These are phyloP conservation scores for Lactifluus subvellereus DNA, from an alignment of 768 basidiomycete genomes.

Conservation along the genomic window DNA sequence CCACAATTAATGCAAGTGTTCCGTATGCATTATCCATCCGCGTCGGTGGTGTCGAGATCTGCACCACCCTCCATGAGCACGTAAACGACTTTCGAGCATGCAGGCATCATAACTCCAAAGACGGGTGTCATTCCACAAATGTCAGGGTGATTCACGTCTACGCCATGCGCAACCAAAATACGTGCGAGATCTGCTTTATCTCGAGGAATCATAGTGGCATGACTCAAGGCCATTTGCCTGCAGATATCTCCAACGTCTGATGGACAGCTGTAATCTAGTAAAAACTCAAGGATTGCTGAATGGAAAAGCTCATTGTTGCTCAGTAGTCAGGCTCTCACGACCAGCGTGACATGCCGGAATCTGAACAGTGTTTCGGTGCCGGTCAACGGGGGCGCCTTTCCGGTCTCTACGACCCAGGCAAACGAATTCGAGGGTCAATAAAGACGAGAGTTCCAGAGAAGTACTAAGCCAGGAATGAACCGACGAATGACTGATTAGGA, in stretches of 20 bases:
- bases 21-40: not conserved
- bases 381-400: slow-evolving; percentile 21
- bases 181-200: slow-evolving; percentile 33
- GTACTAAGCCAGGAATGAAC: not conserved
- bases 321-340: slow-evolving; percentile 19
- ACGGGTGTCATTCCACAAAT: slow-evolving; percentile 45
- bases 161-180: slow-evolving; percentile 41
- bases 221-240: slow-evolving; percentile 47
- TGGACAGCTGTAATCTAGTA: not conserved
- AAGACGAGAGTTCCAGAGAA: too few relatives aligned
- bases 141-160: slow-evolving; percentile 45
- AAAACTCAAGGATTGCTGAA: slow-evolving; percentile 36
- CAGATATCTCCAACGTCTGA: slow-evolving; percentile 13
- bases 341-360: slow-evolving; percentile 22
- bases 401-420: slow-evolving; percentile 1
- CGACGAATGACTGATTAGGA: not conserved
- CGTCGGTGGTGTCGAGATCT: slow-evolving; percentile 33
- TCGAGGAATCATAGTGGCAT: slow-evolving; percentile 33
- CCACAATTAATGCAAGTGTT: slow-evolving; percentile 30
- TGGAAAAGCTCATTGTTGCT: slow-evolving; percentile 17
- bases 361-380: slow-evolving; percentile 24
- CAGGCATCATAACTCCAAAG: slow-evolving; percentile 30
- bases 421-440: not conserved
- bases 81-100: slow-evolving; percentile 30
- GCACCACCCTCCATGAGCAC: slow-evolving; percentile 47